These are phyloP conservation scores for Solanum appendiculatum DNA, from an alignment of 257 asterid genomes.

Conservation along the genomic window DNA sequence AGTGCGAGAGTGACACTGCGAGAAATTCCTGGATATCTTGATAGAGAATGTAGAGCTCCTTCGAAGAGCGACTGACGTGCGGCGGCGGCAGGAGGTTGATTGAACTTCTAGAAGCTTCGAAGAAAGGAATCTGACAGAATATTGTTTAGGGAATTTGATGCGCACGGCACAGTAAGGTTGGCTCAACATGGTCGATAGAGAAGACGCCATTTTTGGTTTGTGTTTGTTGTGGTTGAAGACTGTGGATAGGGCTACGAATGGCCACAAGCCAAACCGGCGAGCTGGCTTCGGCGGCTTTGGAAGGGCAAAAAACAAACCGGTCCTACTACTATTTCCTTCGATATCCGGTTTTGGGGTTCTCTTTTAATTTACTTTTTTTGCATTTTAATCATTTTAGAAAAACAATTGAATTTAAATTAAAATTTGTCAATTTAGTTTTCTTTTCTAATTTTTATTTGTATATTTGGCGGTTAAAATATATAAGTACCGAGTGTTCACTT, in stretches of 20 bases:
- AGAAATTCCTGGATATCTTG: constrained; percentile 32
- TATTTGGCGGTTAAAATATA: too few species aligned
- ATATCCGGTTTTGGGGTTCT: not conserved
- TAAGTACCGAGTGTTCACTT: too few species aligned
- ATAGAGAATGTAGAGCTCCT: constrained; percentile 24
- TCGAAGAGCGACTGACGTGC: not conserved
- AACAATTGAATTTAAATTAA: too few species aligned
- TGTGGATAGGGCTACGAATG: not conserved
- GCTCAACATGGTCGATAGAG: constrained; percentile 47
- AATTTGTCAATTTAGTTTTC: too few species aligned
- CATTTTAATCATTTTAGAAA: too few species aligned
- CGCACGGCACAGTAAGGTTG: constrained; percentile 38
- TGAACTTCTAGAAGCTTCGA: constrained; percentile 3
- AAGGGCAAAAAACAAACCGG: not conserved
- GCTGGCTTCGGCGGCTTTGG: not conserved
- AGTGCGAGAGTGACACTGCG: constrained; percentile 21
- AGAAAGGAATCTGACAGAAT: constrained; percentile 44
- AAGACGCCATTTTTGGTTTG: constrained; percentile 14
- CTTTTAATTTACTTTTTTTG: too few species aligned
- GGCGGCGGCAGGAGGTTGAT: constrained; percentile 6
- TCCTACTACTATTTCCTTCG: not conserved
- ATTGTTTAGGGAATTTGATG: constrained; percentile 34
- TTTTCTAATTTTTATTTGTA: too few species aligned
- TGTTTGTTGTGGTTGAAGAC: not conserved
- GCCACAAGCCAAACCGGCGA: not conserved